phyloP scores from a whole-genome alignment of 2,329 filamentous ascomycete genomes.

The Talaromyces piceae region DNA sequence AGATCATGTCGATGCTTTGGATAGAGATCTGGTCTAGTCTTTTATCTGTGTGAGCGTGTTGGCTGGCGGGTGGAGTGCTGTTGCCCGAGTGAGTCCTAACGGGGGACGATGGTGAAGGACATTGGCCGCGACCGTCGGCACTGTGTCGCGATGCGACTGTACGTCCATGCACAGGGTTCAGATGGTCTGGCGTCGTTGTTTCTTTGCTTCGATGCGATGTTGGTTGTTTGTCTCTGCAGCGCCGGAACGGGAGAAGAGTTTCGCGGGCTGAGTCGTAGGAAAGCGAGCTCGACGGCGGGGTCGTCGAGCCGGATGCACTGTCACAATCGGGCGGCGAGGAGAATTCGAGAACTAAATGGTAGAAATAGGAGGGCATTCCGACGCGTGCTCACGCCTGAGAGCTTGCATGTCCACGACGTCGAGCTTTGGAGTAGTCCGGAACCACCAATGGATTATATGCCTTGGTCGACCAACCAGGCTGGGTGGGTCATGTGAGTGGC shows the following conservation, averaged over 20 bases:
- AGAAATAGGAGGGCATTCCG: constrained; percentile 57
- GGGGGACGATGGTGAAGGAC: not conserved
- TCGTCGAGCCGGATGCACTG: not conserved
- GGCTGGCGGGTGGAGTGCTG: not conserved
- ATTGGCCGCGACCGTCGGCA: not conserved
- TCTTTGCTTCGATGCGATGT: constrained; percentile 4
- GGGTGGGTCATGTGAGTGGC: constrained; percentile 10
- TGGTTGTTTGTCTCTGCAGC: constrained; percentile 11
- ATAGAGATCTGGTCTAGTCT: constrained; percentile 72
- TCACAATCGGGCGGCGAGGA: constrained; percentile 27
- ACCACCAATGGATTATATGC: not conserved
- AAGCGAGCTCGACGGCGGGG: constrained; percentile 15
- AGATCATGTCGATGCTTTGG: constrained; percentile 69
- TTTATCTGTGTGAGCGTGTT: constrained; percentile 53
- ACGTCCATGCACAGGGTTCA: not conserved
- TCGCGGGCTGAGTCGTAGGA: constrained; percentile 29
- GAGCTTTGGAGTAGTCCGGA: not conserved
- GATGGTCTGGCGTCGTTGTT: not conserved
- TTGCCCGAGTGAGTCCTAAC: not conserved
- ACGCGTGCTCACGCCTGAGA: constrained; percentile 21
- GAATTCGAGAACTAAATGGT: constrained; percentile 55
- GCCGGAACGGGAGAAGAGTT: constrained; percentile 31
- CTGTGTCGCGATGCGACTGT: not conserved
- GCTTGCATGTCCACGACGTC: constrained; percentile 13
- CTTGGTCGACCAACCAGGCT: constrained; percentile 13